phyloP scores from a whole-genome alignment of 352 stramenopile genomes.

The Globisporangium orthogonon region DNA sequence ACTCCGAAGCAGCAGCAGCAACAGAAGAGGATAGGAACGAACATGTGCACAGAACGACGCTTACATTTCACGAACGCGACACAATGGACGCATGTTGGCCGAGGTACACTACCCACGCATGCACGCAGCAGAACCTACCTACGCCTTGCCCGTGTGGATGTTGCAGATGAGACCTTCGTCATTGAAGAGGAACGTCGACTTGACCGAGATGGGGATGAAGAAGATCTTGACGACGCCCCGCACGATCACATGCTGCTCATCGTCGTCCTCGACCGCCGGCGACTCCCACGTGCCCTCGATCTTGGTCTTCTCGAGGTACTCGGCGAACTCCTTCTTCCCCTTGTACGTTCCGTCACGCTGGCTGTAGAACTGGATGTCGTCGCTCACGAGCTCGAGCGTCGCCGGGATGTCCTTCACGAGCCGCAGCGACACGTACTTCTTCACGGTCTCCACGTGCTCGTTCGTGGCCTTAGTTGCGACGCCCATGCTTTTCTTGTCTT shows the following conservation, averaged over 20 bases:
- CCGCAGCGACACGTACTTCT: conserved; percentile 32
- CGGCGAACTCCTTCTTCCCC: conserved; percentile 31
- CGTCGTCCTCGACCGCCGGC: conserved; percentile 31
- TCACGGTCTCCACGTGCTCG: conserved; percentile 35
- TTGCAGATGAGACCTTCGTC: conserved; percentile 32
- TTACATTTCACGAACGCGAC: background rate
- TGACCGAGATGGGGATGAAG: conserved; percentile 46
- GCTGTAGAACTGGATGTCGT: conserved; percentile 48
- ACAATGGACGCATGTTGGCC: background rate
- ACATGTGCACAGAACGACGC: background rate
- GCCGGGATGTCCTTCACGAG: conserved; percentile 31
- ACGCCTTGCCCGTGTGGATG: conserved; percentile 45
- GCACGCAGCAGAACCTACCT: background rate
- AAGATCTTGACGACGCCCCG: conserved; percentile 48
- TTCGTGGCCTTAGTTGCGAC: conserved; percentile 20
- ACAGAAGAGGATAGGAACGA: too few species aligned
- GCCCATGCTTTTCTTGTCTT: conserved; percentile 17
- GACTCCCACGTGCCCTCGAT: conserved; percentile 36
- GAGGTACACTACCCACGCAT: too few species aligned
- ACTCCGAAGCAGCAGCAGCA: too few species aligned
- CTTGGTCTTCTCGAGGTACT: conserved; percentile 50
- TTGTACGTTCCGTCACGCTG: conserved; percentile 39
- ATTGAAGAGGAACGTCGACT: conserved; percentile 38
- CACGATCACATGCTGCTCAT: conserved; percentile 40
- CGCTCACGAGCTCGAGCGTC: conserved; percentile 42